Base-by-base conservation (phyloP, 2,329 filamentous ascomycete genomes). In the Sporothrix schenckii region DNA sequence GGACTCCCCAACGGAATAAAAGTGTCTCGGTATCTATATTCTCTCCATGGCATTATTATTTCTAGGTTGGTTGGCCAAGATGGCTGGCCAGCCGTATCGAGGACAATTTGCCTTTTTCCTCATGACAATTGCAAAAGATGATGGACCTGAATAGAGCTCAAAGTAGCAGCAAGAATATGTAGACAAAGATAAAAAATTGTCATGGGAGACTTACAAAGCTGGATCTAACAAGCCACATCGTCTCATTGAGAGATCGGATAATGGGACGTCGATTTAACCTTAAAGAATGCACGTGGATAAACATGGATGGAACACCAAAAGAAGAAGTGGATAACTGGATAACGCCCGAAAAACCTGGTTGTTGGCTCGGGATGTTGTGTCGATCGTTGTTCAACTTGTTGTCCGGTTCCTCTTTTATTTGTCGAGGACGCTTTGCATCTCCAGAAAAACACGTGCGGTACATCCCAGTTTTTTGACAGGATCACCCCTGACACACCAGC, bases 381-480 rank as follows among this genome's bases (percentile, higher is more conserved):
- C 54, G 54, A 60, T 60, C 34, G 54, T n/a, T 60, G 30, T 60
- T 16, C 3, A 10, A 13, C 14, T 34, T 50, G 47, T n/a, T 34
- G 41, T 47, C 58, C 13, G 3, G n/a, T 50, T 34, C 34, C 34
- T 34, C 34, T 34, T 34, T 34, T 34, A 34, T 34, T 34, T 34
- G 34, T 34, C 34, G 34, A 34, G 1, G 6, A 34, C 34, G 9
- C 34, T 9, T 7, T 13, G 30, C 19, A 50, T 61, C 60, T 52
- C 63, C 47, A 52, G 63, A 53, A 52, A 66, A 66, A 66, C 63
- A 66, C 63, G 63, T 66, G 63, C 63, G 24, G 19, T 2, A 13
- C 41, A 47, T n/a, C 21, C 21, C 41, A 10, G 41, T 24, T 10
- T 7, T 6, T 47, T n/a, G 41, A 27, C 13, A 50, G 44, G 60